Conservation (phyloP, 2,329 filamentous ascomycete genomes). For the Akanthomyces lecanii region DNA sequence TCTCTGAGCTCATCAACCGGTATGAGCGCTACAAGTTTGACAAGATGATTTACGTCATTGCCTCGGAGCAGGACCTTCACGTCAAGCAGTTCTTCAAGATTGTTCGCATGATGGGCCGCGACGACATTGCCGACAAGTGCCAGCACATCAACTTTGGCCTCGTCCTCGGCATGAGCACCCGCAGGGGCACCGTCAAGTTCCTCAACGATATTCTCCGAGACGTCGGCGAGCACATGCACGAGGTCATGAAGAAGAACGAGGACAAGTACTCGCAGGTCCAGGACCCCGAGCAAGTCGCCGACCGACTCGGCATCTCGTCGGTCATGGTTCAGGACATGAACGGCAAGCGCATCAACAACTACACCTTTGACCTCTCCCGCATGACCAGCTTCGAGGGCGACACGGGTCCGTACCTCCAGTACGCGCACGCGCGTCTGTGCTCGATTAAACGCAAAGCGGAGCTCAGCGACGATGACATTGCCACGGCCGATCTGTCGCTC, state of each 20-base stretch:
- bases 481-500: slow-evolving; percentile 60
- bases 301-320: slow-evolving; percentile 71
- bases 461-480: slow-evolving; percentile 54
- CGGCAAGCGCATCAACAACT: slow-evolving; percentile 73
- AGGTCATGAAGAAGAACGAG: slow-evolving; percentile 88
- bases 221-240: slow-evolving; percentile 93
- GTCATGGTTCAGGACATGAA: slow-evolving; percentile 99
- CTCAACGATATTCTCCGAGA: slow-evolving; percentile 63
- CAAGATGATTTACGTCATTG: slow-evolving; percentile 77
- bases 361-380: slow-evolving; percentile 71
- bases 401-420: slow-evolving; percentile 81
- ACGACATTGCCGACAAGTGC: slow-evolving; percentile 63
- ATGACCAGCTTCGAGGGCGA: slow-evolving; percentile 85
- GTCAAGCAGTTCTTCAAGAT: slow-evolving; percentile 74
- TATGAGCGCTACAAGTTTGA: slow-evolving; percentile 63
- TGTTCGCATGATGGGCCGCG: slow-evolving; percentile 64
- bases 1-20: slow-evolving; percentile 67
- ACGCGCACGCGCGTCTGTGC: slow-evolving; percentile 70
- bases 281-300: slow-evolving; percentile 75
- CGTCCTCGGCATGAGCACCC: slow-evolving; percentile 66
- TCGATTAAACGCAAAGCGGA: slow-evolving; percentile 57
- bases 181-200: slow-evolving; percentile 71
- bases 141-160: slow-evolving; percentile 75
- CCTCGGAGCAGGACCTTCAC: slow-evolving; percentile 67
- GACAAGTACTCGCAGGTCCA: slow-evolving; percentile 87